These are phyloP conservation scores for Lentinus brumalis DNA, from an alignment of 768 basidiomycete species.

Conservation along the genomic window DNA sequence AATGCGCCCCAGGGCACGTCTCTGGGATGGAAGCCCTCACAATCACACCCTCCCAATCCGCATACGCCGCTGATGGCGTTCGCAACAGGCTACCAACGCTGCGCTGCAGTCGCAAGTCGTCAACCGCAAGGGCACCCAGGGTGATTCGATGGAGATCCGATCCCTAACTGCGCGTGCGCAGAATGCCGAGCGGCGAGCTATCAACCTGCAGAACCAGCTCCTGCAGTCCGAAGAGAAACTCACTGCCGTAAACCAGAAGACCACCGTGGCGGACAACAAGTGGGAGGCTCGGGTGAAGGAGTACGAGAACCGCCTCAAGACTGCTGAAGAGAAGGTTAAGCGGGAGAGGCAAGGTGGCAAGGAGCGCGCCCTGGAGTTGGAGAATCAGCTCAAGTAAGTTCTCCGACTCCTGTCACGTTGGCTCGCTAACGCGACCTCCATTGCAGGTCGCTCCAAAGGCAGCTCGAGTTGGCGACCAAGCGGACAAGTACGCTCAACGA, in stretches of 20 bases:
- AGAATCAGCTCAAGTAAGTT: conserved; percentile 67
- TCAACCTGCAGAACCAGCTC: conserved; percentile 82
- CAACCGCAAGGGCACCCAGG: conserved; percentile 52
- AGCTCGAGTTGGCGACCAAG: conserved; percentile 62
- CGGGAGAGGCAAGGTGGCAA: conserved; percentile 92
- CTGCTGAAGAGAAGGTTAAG: conserved; percentile 94
- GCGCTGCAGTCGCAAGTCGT: conserved; percentile 76
- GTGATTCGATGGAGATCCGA: conserved; percentile 75
- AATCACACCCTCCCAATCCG: not conserved
- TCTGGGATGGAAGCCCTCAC: conserved; percentile 33
- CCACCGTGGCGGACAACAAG: conserved; percentile 71
- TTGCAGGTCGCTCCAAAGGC: conserved; percentile 44
- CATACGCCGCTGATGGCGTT: conserved; percentile 65
- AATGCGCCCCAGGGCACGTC: conserved; percentile 2
- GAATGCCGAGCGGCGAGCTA: conserved; percentile 84
- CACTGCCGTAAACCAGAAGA: conserved; percentile 69
- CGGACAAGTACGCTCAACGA: conserved; percentile 62
- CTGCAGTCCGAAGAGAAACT: conserved; percentile 83
- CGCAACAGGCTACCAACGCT: conserved; percentile 69
- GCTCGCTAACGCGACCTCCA: not conserved
- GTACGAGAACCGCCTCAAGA: conserved; percentile 78
- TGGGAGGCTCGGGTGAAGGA: conserved; percentile 91
- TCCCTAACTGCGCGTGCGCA: conserved; percentile 72
- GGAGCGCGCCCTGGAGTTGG: conserved; percentile 79
- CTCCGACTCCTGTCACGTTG: not conserved